phyloP scores from a whole-genome alignment of 129 eudicot species.

The Oenanthe sinensis region DNA sequence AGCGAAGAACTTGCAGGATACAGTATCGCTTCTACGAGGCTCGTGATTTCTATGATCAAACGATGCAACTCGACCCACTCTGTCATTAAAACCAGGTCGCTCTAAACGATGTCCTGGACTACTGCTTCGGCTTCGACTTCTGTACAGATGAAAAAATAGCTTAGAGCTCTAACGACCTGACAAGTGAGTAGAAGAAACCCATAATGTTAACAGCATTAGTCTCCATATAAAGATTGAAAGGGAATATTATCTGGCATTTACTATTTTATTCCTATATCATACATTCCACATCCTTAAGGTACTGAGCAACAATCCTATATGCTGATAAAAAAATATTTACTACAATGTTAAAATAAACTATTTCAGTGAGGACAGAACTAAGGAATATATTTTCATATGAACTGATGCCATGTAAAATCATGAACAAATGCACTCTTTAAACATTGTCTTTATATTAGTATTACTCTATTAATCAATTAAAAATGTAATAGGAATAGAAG shows the following conservation, averaged over 20 bases:
- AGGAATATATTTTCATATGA: background rate
- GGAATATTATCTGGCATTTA: background rate
- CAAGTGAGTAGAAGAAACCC: background rate
- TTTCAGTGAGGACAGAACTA: background rate
- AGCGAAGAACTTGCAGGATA: conserved; percentile 15
- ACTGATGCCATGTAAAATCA: background rate
- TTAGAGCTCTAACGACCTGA: background rate
- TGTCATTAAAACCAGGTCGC: conserved; percentile 1
- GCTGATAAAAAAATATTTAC: background rate
- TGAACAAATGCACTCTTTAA: no score
- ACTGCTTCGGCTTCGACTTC: conserved; percentile 12
- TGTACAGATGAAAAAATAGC: background rate
- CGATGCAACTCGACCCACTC: background rate
- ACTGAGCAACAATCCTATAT: background rate
- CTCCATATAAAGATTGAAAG: background rate
- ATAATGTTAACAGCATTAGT: background rate
- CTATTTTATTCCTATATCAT: background rate
- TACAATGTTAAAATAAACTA: no score
- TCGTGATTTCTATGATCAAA: conserved; percentile 3
- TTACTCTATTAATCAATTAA: background rate
- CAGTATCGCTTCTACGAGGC: conserved; percentile 2
- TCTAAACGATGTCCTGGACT: conserved; percentile 7
- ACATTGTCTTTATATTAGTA: background rate
- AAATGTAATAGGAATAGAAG: background rate
- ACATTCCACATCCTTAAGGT: background rate